Conservation (phyloP, 345 rosid genomes). For the Raphanus raphanistrum region DNA sequence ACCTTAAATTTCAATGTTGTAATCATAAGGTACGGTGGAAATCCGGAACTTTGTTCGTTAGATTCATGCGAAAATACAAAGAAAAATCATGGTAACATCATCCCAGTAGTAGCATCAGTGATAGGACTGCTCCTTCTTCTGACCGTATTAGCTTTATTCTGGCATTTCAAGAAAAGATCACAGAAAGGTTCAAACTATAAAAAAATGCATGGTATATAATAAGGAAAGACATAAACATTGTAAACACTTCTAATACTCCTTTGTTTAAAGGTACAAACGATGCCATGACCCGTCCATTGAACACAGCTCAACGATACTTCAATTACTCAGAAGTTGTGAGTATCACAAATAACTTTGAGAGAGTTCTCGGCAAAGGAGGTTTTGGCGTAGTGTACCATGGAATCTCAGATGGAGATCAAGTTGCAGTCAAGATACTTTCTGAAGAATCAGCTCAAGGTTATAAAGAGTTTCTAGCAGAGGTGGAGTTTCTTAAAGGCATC, state of each 20-base stretch:
- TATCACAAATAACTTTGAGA: not conserved
- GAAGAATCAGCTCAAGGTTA: not conserved
- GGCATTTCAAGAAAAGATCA: not conserved
- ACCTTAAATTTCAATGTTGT: not conserved
- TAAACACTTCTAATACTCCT: not conserved
- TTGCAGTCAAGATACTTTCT: not conserved
- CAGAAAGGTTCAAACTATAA: not conserved
- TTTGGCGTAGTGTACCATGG: not conserved
- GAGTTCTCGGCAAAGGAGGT: not conserved
- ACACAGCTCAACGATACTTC: not conserved
- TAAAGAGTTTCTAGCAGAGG: not conserved
- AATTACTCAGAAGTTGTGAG: not conserved
- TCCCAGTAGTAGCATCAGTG: not conserved
- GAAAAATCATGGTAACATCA: not conserved
- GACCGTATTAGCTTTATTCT: not conserved
- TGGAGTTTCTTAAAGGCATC: not conserved
- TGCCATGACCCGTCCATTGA: not conserved
- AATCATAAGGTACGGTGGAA: not conserved
- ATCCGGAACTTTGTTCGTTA: not conserved
- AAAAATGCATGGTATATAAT: not conserved
- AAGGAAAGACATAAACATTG: not conserved
- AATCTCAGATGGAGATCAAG: not conserved
- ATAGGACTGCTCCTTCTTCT: not conserved
- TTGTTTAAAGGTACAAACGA: not conserved
- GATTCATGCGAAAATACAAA: not conserved